Evolutionary conservation across 495 filamentous ascomycete species (phyloP).

Genomic region (Pyrenula aspistea): DNA sequence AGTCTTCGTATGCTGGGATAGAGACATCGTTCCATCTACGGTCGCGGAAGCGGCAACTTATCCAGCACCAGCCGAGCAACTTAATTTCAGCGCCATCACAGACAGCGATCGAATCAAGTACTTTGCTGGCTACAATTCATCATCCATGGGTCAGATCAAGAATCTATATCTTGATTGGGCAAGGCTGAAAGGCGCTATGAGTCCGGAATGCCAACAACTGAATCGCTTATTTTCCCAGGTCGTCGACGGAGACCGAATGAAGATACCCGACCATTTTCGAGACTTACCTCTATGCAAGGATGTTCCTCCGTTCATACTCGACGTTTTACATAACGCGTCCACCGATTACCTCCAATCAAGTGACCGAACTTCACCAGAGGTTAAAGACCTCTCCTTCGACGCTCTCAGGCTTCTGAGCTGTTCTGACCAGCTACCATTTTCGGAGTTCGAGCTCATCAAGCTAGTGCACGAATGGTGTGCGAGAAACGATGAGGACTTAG

Average conservation of each 20-base stretch:
- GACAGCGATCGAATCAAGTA: constrained; percentile 32
- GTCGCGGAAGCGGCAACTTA: constrained; percentile 32
- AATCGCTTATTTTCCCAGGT: constrained; percentile 40
- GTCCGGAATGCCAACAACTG: constrained; percentile 34
- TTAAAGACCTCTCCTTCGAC: constrained; percentile 9
- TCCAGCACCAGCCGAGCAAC: constrained; percentile 29
- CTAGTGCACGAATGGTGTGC: constrained; percentile 29
- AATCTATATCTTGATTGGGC: constrained; percentile 41
- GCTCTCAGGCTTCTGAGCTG: constrained; percentile 27
- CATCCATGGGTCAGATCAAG: constrained; percentile 36
- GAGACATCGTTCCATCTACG: constrained; percentile 29
- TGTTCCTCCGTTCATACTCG: constrained; percentile 28
- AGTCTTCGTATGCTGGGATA: constrained; percentile 43
- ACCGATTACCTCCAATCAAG: constrained; percentile 7
- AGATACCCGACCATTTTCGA: constrained; percentile 27
- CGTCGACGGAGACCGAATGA: constrained; percentile 37
- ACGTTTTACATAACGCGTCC: constrained; percentile 28
- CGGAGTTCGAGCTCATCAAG: constrained; percentile 36
- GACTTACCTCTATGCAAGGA: constrained; percentile 13
- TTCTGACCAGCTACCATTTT: constrained; percentile 26
- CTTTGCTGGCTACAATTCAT: constrained; percentile 34
- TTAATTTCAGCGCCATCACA: constrained; percentile 28
- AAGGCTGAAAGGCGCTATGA: constrained; percentile 28
- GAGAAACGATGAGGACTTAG: constrained; percentile 10
- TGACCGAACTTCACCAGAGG: neutral